Base-by-base conservation (phyloP, 2,329 filamentous ascomycete genomes). In the Aspergillus thermomutatus region DNA sequence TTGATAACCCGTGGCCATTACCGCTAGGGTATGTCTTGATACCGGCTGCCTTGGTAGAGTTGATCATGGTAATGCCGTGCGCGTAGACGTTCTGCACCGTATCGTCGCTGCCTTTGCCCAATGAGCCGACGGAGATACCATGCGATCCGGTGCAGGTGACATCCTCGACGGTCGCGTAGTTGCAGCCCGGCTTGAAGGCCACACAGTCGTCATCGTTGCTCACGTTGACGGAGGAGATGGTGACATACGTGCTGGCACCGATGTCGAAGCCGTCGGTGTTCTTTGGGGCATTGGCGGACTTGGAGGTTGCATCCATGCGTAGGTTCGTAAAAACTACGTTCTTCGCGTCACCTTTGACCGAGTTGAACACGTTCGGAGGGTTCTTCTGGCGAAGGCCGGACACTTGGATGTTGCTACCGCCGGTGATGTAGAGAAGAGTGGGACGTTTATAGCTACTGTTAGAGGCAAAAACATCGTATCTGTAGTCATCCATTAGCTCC, bases 211-310 rank as follows among this genome's bases (percentile, higher is more conserved):
- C 75, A 54, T 77, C 70, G 57, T 79, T 79, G 45, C 63, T 67
- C 19, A 80, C 71, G 1, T 64, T 64, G 41, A 75, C 67, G 49
- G 75, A 64, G 23, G 62, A 64, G 47, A 79, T 66, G 5, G 71
- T 72, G 2, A 77, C 74, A 43, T 72, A 67, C 3, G 70, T 72
- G 27, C 72, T 72, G 7, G 64, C 62, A 14, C 74, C 74, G 49
- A 79, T 70, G 45, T 79, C 77, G 57, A 79, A 79, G 4, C 77
- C 77, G 55, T 79, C 76, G 1, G 73, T 80, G 63, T 78, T 79
- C 55, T 76, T 74, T 2, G 76, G 64, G 1, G 57, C 55, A 26
- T 76, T 76, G 27, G 57, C 56, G 4, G 72, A 78, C 9, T 71
- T 75, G 3, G 75, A 78, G 2, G 66, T 66, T 0, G 78, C 76